Evolutionary conservation across 2,329 filamentous ascomycete species (phyloP).

Genomic region (Zasmidium angulare): DNA sequence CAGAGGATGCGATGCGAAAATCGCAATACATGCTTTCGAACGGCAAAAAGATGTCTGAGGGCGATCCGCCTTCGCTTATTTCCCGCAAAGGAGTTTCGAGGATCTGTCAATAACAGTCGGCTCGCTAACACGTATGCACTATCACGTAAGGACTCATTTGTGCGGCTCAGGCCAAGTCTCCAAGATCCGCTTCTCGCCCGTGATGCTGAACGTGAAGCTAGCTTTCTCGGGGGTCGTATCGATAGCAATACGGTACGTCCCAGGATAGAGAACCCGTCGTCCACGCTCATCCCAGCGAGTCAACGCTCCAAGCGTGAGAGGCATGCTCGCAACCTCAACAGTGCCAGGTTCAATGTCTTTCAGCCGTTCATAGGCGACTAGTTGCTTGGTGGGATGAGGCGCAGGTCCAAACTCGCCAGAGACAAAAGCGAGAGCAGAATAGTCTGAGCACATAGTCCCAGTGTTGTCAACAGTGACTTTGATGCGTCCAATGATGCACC

Average conservation of each 20-base stretch:
- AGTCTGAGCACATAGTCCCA: slow-evolving; percentile 40
- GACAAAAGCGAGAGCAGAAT: slow-evolving; percentile 42
- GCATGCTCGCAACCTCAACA: slow-evolving; percentile 1
- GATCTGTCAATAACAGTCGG: too few species aligned
- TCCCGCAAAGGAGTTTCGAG: too few species aligned
- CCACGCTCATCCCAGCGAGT: neutral
- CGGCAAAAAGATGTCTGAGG: too few species aligned
- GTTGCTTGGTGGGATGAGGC: slow-evolving; percentile 45
- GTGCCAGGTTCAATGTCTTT: slow-evolving; percentile 4
- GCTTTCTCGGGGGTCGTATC: slow-evolving; percentile 1
- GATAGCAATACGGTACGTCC: neutral
- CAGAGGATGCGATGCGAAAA: too few species aligned
- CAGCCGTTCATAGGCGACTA: slow-evolving; percentile 32
- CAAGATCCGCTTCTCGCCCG: neutral
- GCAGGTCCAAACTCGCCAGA: slow-evolving; percentile 40
- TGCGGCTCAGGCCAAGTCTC: neutral
- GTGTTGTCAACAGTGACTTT: slow-evolving; percentile 36
- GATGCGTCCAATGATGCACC: neutral
- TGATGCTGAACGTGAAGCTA: neutral
- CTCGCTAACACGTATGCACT: too few species aligned
- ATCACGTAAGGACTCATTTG: too few species aligned
- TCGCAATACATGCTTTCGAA: too few species aligned
- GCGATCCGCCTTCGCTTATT: too few species aligned
- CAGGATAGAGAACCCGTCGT: slow-evolving; percentile 26
- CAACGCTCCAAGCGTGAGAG: slow-evolving; percentile 37